Conservation (phyloP, 2,329 filamentous ascomycete genomes). For the Podosphaera aphanis region DNA sequence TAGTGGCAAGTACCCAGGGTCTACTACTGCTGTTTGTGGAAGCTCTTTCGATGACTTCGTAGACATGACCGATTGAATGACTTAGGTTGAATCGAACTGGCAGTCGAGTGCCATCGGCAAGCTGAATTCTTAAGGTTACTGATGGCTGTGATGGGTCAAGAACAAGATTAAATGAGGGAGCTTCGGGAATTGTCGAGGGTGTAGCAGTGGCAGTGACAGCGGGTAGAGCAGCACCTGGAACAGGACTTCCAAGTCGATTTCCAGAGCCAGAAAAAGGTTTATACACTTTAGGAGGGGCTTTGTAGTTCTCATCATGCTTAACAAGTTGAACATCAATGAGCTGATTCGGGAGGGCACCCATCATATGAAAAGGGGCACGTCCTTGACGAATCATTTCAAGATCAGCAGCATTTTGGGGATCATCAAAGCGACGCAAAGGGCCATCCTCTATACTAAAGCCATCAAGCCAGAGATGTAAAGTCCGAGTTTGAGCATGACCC, state of each 20-base stretch:
- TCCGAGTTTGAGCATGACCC: slow-evolving; percentile 30
- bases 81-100: slow-evolving; percentile 64
- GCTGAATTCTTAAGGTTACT: slow-evolving; percentile 49
- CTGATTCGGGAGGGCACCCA: slow-evolving; percentile 53
- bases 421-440: slow-evolving; percentile 52
- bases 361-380: slow-evolving; percentile 51
- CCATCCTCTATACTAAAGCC: slow-evolving; percentile 74
- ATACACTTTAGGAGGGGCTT: slow-evolving; percentile 48
- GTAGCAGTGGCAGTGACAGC: slow-evolving; percentile 18
- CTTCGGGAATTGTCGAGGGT: slow-evolving; percentile 13
- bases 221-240: slow-evolving; percentile 31
- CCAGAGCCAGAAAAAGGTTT: slow-evolving; percentile 52
- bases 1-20: slow-evolving; percentile 56
- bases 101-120: slow-evolving; percentile 54
- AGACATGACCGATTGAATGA: slow-evolving; percentile 56
- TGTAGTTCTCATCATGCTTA: slow-evolving; percentile 51
- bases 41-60: slow-evolving; percentile 46
- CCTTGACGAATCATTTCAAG: slow-evolving; percentile 56
- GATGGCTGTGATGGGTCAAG: slow-evolving; percentile 45
- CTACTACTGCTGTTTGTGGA: slow-evolving; percentile 31
- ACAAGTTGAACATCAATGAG: slow-evolving; percentile 56
- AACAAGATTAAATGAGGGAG: slow-evolving; percentile 19
- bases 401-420: slow-evolving; percentile 48
- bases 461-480: slow-evolving; percentile 60
- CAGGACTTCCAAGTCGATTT: slow-evolving; percentile 52